These are phyloP conservation scores for Pestalotiopsis sp. DNA, from an alignment of 2,329 filamentous ascomycete genomes.

Conservation along the genomic window DNA sequence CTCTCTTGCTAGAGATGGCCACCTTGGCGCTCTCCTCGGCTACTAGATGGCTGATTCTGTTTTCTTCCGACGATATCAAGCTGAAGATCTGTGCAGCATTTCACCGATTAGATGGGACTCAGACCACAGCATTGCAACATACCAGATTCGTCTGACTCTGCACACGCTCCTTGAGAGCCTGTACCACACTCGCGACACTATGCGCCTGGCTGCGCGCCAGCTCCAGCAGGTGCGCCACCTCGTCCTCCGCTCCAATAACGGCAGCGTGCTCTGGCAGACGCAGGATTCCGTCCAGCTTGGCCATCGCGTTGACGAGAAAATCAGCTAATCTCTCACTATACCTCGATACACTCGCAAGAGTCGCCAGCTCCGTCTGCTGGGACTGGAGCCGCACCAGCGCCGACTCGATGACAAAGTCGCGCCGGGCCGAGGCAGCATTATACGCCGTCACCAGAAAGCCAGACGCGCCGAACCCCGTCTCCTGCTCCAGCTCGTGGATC, in stretches of 20 bases:
- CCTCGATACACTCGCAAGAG: neutral
- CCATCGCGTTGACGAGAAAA: neutral
- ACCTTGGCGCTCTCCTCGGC: slow-evolving; percentile 12
- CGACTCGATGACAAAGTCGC: neutral
- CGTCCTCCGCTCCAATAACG: neutral
- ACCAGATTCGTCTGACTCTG: slow-evolving; percentile 10
- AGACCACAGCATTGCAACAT: neutral
- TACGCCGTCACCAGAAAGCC: neutral
- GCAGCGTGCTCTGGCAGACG: neutral
- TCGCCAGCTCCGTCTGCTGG: slow-evolving; percentile 11
- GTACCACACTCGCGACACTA: neutral
- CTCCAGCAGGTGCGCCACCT: slow-evolving; percentile 1
- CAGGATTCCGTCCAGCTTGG: neutral
- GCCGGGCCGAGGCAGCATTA: neutral
- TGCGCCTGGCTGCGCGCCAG: neutral
- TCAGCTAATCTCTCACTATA: neutral
- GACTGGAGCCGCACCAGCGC: slow-evolving; percentile 5
- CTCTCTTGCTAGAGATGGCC: slow-evolving; percentile 61
- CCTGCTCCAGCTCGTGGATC: neutral
- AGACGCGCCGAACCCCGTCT: slow-evolving; percentile 5
- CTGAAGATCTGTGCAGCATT: slow-evolving; percentile 4
- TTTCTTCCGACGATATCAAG: slow-evolving; percentile 13
- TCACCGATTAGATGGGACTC: neutral
- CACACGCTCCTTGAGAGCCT: slow-evolving; percentile 8
- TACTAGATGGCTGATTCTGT: slow-evolving; percentile 1